Evolutionary conservation across 371 early-diverging fungal genomes (phyloP).

Genomic region (Dinochytrium kinnereticum): DNA sequence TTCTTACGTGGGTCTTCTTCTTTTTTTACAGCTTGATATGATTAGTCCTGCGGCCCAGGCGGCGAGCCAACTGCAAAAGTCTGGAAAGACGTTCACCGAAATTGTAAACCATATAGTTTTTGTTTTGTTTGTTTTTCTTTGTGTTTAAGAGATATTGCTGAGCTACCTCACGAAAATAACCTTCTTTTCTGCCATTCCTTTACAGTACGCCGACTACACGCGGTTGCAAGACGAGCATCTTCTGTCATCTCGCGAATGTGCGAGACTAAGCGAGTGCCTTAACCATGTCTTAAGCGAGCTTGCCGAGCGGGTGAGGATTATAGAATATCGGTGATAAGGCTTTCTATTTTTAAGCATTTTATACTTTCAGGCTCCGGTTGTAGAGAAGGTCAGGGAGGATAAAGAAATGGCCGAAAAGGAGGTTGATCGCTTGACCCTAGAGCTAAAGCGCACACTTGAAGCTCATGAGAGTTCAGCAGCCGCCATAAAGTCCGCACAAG

Average conservation of each 20-base stretch:
- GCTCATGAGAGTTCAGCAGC: slow-evolving; percentile 19
- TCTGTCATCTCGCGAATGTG: slow-evolving; percentile 52
- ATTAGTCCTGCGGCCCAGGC: slow-evolving; percentile 67
- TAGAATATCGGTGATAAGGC: no score
- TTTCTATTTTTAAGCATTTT: not conserved
- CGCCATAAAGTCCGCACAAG: slow-evolving; percentile 23
- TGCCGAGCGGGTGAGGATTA: slow-evolving; percentile 27
- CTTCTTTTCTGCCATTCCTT: not conserved
- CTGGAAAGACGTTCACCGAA: slow-evolving; percentile 67
- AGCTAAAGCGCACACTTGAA: slow-evolving; percentile 34
- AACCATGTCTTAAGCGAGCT: slow-evolving; percentile 56
- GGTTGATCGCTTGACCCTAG: slow-evolving; percentile 38
- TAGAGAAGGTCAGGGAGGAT: slow-evolving; percentile 39
- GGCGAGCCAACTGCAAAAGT: slow-evolving; percentile 54
- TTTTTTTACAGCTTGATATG: slow-evolving; percentile 18
- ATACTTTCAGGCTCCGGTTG: slow-evolving; percentile 32
- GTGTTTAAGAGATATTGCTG: slow-evolving; percentile 1
- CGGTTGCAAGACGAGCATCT: slow-evolving; percentile 60
- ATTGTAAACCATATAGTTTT: slow-evolving; percentile 46
- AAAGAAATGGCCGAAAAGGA: slow-evolving; percentile 46
- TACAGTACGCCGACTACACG: slow-evolving; percentile 63
- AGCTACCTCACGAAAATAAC: no score
- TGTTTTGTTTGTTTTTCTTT: slow-evolving; percentile 2
- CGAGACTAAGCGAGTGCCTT: slow-evolving; percentile 60
- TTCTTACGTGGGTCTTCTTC: not conserved